Evolutionary conservation across 2,329 filamentous ascomycete species (phyloP), one percentile per base, ranked within the genome.

Genomic region (Cytospora chrysosperma): DNA sequence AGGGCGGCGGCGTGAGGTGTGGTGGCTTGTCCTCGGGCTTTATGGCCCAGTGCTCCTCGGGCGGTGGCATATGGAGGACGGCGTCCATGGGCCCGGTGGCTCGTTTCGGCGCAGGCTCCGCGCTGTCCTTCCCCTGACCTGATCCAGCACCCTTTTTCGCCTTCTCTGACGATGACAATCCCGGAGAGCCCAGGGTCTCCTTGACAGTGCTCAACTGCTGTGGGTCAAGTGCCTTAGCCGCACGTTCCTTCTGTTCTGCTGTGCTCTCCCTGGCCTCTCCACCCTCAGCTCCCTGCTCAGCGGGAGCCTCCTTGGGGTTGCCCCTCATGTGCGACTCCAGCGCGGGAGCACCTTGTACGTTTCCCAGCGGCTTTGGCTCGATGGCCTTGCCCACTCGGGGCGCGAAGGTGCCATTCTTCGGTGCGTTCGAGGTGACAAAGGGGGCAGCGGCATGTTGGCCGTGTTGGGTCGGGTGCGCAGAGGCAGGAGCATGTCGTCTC

Each of bases 1-100:
- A 96, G 1, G 88, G 90, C 9, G 91, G 86, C 0, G 91, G 85
- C 55, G 86, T 82, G 72, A 90, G 84, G 73, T 93, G 88, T 5
- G 89, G 89, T 26, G 85, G 83, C 68, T 83, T 82, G 55, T 79
- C 71, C 52, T 71, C 62, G 40, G 72, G 66, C 51, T 73, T 72
- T 15, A 69, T 69, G 21, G 43, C 24, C 43, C 43, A 47, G 19
- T 47, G 32, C n/a, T 71, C 70, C 53, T 79, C 74, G 9, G 80
- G 77, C 5, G 79, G 75, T 17, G 75, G 70, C 77, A 82, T 80
- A 60, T 79, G 77, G 34, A 80, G 69, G 8, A 86, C 79, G 2
- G 81, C 81, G 65, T 85, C 82, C 63, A 84, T 78, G 3, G 81
- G 81, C 2, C 80, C 78, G 67, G 75, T 78, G 52, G 70, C 69